phyloP scores from a whole-genome alignment of 2,329 filamentous ascomycete species.

The Gremmenia infestans region DNA sequence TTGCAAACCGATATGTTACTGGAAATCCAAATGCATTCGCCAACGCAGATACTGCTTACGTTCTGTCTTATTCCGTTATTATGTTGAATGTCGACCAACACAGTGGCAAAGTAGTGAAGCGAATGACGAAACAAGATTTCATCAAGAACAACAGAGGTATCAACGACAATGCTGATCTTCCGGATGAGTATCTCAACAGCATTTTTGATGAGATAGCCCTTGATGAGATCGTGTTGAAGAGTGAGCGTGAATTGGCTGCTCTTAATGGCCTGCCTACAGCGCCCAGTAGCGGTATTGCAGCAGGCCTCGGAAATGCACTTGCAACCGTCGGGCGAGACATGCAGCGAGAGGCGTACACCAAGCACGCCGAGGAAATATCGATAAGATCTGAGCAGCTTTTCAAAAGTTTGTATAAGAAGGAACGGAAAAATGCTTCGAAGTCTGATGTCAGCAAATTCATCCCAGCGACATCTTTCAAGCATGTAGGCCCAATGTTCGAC shows the following conservation, averaged over 20 bases:
- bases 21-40: conserved; percentile 97
- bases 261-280: conserved; percentile 60
- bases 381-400: conserved; percentile 75
- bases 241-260: conserved; percentile 84
- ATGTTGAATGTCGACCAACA: conserved; percentile 95
- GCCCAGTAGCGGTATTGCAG: conserved; percentile 65
- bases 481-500: conserved; percentile 97
- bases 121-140: conserved; percentile 96
- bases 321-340: conserved; percentile 89
- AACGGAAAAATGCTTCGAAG: conserved; percentile 73
- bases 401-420: conserved; percentile 85
- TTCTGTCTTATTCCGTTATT: conserved; percentile 93
- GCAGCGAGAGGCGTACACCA: conserved; percentile 86
- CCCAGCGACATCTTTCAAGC: conserved; percentile 86
- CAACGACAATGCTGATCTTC: conserved; percentile 91
- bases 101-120: conserved; percentile 73
- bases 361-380: conserved; percentile 90
- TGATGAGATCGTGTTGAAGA: conserved; percentile 92
- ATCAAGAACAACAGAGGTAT: conserved; percentile 99
- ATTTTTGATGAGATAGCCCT: conserved; percentile 90
- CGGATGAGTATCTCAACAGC: conserved; percentile 80
- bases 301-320: conserved; percentile 80
- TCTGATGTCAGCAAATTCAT: conserved; percentile 70
- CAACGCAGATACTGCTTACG: conserved; percentile 96
- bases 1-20: conserved; percentile 90